phyloP scores from a whole-genome alignment of 495 filamentous ascomycete species.

The Lasiosphaeria hispida region DNA sequence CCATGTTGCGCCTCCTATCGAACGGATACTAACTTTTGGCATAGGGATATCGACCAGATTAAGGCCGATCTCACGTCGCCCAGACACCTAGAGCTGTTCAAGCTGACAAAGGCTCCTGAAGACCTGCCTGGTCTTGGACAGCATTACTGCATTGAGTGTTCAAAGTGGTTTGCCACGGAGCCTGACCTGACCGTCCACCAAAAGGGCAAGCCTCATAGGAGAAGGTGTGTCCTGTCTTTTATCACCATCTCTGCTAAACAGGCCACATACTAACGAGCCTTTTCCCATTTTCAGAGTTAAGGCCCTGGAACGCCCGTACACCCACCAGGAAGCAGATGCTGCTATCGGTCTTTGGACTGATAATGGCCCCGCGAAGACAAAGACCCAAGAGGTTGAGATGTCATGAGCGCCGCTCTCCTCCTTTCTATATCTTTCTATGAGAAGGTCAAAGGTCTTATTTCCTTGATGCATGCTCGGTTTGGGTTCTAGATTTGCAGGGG shows the following conservation, averaged over 20 bases:
- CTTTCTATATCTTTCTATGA: background rate
- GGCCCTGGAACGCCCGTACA: conserved; percentile 78
- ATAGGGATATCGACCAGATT: conserved; percentile 85
- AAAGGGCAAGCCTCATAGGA: conserved; percentile 89
- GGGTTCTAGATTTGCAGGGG: background rate
- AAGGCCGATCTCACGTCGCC: conserved; percentile 71
- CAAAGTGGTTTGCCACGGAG: conserved; percentile 93
- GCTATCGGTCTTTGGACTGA: conserved; percentile 57
- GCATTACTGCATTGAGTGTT: conserved; percentile 89
- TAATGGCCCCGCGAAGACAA: conserved; percentile 26
- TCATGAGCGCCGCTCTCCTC: conserved; percentile 8
- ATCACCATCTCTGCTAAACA: no score
- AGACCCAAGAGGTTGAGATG: conserved; percentile 29
- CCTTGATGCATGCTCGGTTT: background rate
- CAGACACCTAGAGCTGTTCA: conserved; percentile 74
- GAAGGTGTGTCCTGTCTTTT: conserved; percentile 57
- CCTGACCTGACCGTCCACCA: conserved; percentile 69
- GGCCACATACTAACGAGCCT: background rate
- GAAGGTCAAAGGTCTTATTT: background rate
- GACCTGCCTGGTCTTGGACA: conserved; percentile 81
- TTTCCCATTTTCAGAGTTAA: conserved; percentile 55
- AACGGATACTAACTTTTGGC: conserved; percentile 7
- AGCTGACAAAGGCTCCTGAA: conserved; percentile 73
- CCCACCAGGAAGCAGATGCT: conserved; percentile 80
- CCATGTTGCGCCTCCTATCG: background rate